These are phyloP conservation scores for Solanum sejunctum DNA, from an alignment of 257 asterid genomes.

Conservation along the genomic window DNA sequence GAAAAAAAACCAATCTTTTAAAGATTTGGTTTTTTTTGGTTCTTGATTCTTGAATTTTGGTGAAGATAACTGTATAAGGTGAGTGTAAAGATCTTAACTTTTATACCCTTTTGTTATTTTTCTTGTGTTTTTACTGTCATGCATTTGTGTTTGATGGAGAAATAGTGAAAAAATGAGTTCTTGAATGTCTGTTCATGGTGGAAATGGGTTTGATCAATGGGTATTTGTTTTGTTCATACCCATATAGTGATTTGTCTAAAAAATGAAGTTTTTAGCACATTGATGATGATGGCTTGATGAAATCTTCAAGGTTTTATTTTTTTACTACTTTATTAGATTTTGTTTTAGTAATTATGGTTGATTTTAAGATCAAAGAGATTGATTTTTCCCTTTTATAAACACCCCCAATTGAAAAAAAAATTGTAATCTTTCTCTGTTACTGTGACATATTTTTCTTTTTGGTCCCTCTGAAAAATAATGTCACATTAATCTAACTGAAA, in stretches of 20 bases:
- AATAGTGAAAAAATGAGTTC: background rate
- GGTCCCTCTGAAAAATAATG: fast-evolving
- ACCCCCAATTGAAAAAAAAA: background rate
- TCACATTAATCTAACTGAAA: too few relatives aligned
- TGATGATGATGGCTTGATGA: background rate
- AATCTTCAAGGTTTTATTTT: background rate
- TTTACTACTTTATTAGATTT: background rate
- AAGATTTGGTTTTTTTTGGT: background rate
- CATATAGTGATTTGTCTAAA: background rate
- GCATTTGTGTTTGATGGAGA: background rate
- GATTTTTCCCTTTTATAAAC: background rate
- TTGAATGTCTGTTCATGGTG: background rate
- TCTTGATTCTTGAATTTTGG: background rate
- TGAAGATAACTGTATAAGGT: background rate
- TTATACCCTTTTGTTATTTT: background rate
- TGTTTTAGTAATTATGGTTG: background rate
- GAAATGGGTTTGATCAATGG: background rate
- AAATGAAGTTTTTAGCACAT: background rate
- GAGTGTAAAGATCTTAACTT: background rate
- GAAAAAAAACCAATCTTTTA: background rate
- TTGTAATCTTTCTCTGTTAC: too few relatives aligned
- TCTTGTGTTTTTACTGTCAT: background rate
- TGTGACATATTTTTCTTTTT: too few relatives aligned
- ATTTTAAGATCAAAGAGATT: background rate
- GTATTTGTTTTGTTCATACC: background rate